phyloP scores from a whole-genome alignment of 352 stramenopile species.

The Phytopythium litorale region DNA sequence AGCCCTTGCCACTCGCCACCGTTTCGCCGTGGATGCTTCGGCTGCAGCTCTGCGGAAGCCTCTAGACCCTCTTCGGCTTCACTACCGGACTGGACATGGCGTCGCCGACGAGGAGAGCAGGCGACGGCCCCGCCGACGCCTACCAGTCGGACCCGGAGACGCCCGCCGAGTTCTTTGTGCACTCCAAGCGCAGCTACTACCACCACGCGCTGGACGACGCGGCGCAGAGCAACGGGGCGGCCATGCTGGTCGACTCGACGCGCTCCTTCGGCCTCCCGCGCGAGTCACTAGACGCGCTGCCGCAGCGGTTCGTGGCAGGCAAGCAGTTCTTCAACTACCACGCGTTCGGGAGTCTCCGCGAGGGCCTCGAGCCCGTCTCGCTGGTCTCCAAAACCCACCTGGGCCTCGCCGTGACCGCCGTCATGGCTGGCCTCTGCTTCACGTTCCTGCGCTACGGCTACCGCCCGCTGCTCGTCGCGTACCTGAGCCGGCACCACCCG shows the following conservation, averaged over 20 bases:
- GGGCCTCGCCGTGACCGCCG: slow-evolving; percentile 33
- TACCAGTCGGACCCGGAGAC: slow-evolving; percentile 4
- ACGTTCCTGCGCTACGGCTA: slow-evolving; percentile 32
- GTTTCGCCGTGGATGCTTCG: background rate
- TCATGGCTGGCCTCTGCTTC: slow-evolving; percentile 21
- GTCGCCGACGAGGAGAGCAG: background rate
- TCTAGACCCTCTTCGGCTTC: background rate
- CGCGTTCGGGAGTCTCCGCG: slow-evolving; percentile 40
- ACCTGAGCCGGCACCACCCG: slow-evolving; percentile 31
- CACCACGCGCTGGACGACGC: background rate
- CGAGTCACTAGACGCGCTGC: slow-evolving; percentile 1
- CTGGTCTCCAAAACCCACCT: slow-evolving; percentile 33
- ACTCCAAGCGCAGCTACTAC: slow-evolving; percentile 6
- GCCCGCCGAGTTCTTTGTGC: slow-evolving; percentile 5
- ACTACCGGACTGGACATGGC: background rate
- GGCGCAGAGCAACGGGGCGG: background rate
- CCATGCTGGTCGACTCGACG: background rate
- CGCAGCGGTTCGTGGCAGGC: slow-evolving; percentile 21
- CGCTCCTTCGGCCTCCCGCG: background rate
- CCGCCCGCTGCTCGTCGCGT: slow-evolving; percentile 38
- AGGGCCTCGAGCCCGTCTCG: slow-evolving; percentile 24
- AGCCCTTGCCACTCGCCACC: background rate
- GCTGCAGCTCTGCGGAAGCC: background rate
- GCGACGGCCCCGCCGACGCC: background rate
- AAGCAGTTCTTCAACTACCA: slow-evolving; percentile 48